Evolutionary conservation across 805 yeast species (phyloP).

Genomic region (Brettanomyces nanus): DNA sequence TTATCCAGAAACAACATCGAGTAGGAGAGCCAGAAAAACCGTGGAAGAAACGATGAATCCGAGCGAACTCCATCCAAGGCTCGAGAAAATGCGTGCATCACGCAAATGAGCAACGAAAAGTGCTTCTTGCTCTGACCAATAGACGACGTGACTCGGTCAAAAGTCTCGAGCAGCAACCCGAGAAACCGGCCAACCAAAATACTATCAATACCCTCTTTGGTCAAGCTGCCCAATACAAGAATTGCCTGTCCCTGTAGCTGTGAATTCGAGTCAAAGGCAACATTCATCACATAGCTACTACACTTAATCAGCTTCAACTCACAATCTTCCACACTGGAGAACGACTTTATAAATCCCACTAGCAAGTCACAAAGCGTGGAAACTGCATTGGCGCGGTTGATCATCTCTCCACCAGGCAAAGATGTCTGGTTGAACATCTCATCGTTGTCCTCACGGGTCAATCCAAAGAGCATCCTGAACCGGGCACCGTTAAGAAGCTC

Average conservation of each 20-base stretch:
- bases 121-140: neutral
- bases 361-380: constrained; percentile 53
- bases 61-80: constrained; percentile 37
- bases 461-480: constrained; percentile 60
- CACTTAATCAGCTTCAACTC: constrained; percentile 57
- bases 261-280: constrained; percentile 48
- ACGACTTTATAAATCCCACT: constrained; percentile 40
- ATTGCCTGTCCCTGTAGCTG: constrained; percentile 62
- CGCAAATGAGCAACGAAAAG: constrained; percentile 22
- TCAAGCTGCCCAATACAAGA: constrained; percentile 60
- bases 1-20: constrained; percentile 19
- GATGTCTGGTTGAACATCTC: constrained; percentile 8
- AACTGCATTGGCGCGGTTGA: constrained; percentile 37
- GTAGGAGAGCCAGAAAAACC: constrained; percentile 40
- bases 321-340: constrained; percentile 38
- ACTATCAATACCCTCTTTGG: constrained; percentile 56
- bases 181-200: constrained; percentile 27
- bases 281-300: constrained; percentile 54
- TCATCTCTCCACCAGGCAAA: constrained; percentile 26
- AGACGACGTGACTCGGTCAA: constrained; percentile 6
- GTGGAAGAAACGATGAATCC: constrained; percentile 37
- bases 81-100: constrained; percentile 37
- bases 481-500: constrained; percentile 50
- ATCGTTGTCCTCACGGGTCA: constrained; percentile 42
- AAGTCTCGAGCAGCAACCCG: constrained; percentile 16